Conservation (phyloP, 805 yeast genomes). For the Suhomyces kilbournensis region DNA sequence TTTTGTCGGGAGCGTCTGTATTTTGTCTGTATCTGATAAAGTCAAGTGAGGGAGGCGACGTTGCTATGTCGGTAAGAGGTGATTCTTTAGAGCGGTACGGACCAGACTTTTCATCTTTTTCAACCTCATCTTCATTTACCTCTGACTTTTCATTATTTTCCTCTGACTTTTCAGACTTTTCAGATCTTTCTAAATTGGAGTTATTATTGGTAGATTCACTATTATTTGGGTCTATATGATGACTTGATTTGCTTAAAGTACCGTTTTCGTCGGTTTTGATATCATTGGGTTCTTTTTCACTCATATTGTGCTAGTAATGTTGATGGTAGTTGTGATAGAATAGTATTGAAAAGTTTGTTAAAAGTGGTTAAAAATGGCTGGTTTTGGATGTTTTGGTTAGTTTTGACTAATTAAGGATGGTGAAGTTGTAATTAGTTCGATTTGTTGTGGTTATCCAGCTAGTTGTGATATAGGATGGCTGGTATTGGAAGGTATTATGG, state of each 20-base stretch:
- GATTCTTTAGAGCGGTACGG: constrained; percentile 27
- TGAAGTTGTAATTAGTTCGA: no score
- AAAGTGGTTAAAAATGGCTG: no score
- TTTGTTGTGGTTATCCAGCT: no score
- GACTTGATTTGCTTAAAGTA: not conserved
- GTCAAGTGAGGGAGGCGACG: constrained; percentile 40
- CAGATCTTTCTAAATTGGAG: no score
- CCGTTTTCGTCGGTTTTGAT: not conserved
- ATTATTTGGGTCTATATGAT: no score
- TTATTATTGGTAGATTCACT: no score
- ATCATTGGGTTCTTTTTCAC: not conserved
- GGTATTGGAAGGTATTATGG: no score
- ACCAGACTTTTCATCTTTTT: not conserved
- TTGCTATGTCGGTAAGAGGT: constrained; percentile 40
- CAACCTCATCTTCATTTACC: not conserved
- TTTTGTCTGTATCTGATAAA: constrained; percentile 12
- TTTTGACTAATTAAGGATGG: no score
- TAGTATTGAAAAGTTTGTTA: no score
- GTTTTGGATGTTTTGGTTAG: no score
- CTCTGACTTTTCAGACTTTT: not conserved
- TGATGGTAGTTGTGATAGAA: no score
- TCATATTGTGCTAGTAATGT: not conserved
- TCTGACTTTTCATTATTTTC: not conserved
- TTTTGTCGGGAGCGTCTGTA: not conserved
- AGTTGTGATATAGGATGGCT: no score